Evolutionary conservation across 176 grass and related monocot genomes (phyloP), one percentile per base, ranked within the genome.

Genomic region (Chrysopogon serrulatus): DNA sequence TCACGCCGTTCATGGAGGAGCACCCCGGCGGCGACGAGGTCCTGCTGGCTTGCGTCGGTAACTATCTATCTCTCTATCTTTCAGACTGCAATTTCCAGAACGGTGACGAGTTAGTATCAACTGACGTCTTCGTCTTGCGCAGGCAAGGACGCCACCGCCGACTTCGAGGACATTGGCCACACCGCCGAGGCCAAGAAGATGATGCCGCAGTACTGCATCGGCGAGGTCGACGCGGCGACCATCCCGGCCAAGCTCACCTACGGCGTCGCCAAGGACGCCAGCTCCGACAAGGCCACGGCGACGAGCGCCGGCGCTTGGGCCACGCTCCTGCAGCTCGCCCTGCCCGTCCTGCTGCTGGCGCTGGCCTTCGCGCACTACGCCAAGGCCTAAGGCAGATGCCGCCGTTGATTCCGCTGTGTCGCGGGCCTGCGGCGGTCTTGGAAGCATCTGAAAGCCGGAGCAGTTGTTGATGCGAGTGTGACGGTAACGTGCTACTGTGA

Each of bases 21-120:
- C 96, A 98, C 89, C 96, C 91, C 8, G 96, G 96, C 32, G 93
- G 96, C 68, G 96, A 95, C 76, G 96, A 98, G 45, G 91, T 98
- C 79, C 67, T 98, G 79, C 73, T 98, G 71, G 93, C 93, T 10
- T 90, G 47, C 65, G 90, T 80, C 56, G 93, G 92, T 98, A 85
- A 72, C 39, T 65, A 33, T 39, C 68, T 12, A 44, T 14, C 8
- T 32, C 27, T 2, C 23, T n/a, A n/a, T n/a, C n/a, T 30, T 2
- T 9, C 5, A n/a, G n/a, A n/a, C n/a, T n/a, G n/a, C 71, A 9
- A 5, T 71, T 51, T 37, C 31, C 64, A 18, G 7, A n/a, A 19
- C 17, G 40, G 3, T 0, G 21, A 3, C 0, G 26, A 53, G 17
- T 41, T 26, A n/a, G n/a, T n/a, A n/a, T n/a, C n/a, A 40, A 8